Percentiles rank a stretch among this genome's conserved stretches.
Evolutionary conservation across 306 rosid species (phyloP).

Genomic region (Oxytropis ochrocephala): DNA sequence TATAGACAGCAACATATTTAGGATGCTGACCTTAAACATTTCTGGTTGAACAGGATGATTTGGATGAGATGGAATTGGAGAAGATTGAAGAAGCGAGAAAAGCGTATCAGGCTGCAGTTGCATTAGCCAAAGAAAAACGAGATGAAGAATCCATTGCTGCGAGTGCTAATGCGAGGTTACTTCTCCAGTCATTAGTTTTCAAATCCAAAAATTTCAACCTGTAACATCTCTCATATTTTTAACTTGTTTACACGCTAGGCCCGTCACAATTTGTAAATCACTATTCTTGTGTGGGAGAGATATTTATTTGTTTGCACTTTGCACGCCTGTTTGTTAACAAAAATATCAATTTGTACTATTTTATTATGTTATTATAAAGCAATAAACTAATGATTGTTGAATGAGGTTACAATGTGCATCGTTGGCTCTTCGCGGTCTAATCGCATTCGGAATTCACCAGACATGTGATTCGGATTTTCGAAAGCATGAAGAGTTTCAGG

Average conservation of each 20-base stretch:
- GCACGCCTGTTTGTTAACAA: conserved; percentile 12
- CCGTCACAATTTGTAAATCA: conserved; percentile 4
- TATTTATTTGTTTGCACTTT: neutral
- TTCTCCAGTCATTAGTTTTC: conserved; percentile 54
- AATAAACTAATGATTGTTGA: neutral
- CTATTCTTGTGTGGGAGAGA: neutral
- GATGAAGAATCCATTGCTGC: conserved; percentile 84
- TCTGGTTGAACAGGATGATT: conserved; percentile 55
- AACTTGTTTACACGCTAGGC: neutral
- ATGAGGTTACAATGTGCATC: neutral
- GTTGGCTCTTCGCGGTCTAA: neutral
- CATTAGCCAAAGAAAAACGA: conserved; percentile 56
- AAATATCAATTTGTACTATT: neutral
- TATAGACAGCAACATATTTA: neutral
- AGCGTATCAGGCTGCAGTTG: conserved; percentile 65
- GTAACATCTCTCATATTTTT: conserved; percentile 10
- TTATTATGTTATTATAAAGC: neutral
- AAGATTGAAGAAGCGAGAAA: conserved; percentile 79
- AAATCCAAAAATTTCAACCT: conserved; percentile 30
- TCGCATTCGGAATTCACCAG: neutral
- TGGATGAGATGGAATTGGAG: conserved; percentile 62
- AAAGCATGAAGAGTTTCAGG: neutral
- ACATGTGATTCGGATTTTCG: neutral
- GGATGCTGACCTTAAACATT: neutral
- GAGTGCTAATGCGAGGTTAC: conserved; percentile 63